Percentiles rank a stretch among this genome's conserved stretches.
These are phyloP conservation scores for Aegilops speltoides DNA, from an alignment of 176 grass and related monocot species.

Conservation along the genomic window DNA sequence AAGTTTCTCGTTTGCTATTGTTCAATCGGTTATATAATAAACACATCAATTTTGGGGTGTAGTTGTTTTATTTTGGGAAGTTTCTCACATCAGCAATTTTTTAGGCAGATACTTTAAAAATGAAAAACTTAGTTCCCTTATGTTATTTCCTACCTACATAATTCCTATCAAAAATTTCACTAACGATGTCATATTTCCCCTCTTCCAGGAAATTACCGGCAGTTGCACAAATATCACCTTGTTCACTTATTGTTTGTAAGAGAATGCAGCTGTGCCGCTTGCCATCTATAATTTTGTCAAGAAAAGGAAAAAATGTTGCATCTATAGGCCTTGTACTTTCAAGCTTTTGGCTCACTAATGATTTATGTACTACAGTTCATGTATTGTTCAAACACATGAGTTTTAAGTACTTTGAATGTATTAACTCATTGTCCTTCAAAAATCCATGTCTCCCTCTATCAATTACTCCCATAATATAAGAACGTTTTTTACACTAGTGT, in stretches of 20 bases:
- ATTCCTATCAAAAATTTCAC: not conserved
- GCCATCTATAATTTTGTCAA: not conserved
- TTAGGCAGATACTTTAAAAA: too few species aligned
- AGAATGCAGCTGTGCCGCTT: not conserved
- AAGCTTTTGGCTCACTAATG: not conserved
- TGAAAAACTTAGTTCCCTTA: too few species aligned
- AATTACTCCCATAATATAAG: not conserved
- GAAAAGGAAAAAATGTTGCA: not conserved
- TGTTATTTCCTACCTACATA: not conserved
- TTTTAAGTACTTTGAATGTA: not conserved
- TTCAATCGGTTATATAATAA: too few species aligned
- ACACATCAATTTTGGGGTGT: not conserved
- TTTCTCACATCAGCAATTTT: not conserved
- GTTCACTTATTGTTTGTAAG: not conserved
- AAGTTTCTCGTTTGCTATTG: too few species aligned
- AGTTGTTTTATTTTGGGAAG: not conserved
- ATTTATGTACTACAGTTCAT: not conserved
- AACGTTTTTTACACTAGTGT: too few species aligned
- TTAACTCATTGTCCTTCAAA: not conserved
- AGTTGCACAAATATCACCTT: not conserved
- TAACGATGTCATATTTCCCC: not conserved
- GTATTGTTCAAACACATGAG: not conserved
- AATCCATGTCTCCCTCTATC: not conserved
- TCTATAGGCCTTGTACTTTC: not conserved
- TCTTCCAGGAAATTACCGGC: not conserved